Base-by-base conservation (phyloP, 371 early-diverging fungal species). In the Mycotypha africana region DNA sequence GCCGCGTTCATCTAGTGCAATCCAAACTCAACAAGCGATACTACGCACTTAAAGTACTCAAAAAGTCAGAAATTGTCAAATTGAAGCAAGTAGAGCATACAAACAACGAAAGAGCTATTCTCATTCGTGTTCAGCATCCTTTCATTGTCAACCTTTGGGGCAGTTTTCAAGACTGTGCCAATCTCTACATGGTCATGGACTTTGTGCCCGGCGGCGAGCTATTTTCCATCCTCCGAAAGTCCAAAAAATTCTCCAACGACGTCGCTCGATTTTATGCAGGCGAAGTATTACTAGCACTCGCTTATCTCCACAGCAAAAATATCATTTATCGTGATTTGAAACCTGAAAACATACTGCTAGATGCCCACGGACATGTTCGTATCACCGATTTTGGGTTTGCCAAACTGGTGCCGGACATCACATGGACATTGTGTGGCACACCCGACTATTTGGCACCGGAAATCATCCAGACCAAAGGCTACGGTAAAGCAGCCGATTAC, bases 311-410 rank as follows among this genome's bases (percentile, higher is more conserved):
- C 66, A 73, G 72, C 23, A 76, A 85, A 56, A 86, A 91, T 47
- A 87, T 93, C 40, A 84, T 95, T 47, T 96, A 95, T 76, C 82
- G 98, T 33, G 97, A 97, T 76, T 69, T 97, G 49, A 93, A 95
- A 65, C 97, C 97, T 2, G 94, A 89, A 66, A 98, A 98, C 65
- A 62, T 98, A 43, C 60, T 98, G 33, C 67, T 98, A 39, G 92
- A 90, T 56, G 65, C 73, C n/a, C 76, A 79, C 45, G 99, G 99
- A 3, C 94, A 99, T 67, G 91, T 99, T 59, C 95, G 96, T 72
- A 91, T 99, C 45, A 95, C 95, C 4, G 99, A 99, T 70, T 97
- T 99, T 76, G 99, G 99, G 2, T 98, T 99, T 77, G 96, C 99
- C 35, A 99, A 98, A 60, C 70, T 86, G 52, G 91, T 98, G 0